Evolutionary conservation across 2,329 filamentous ascomycete genomes (phyloP), one percentile per base, ranked within the genome.

Genomic region (Elsinoe fawcettii): DNA sequence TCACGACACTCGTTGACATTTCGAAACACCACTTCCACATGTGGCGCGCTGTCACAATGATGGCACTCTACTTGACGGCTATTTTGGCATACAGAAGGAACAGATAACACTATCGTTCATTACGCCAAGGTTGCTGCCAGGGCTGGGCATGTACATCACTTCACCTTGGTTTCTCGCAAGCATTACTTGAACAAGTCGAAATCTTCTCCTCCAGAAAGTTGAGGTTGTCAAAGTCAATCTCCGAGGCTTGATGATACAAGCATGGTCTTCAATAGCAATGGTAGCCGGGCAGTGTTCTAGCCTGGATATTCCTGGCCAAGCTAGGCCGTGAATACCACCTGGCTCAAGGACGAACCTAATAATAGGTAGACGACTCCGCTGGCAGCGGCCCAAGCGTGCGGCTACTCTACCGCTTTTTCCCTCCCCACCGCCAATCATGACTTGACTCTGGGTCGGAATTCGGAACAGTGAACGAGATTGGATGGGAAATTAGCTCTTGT

Each of bases 61-160:
- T 46, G 41, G 41, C 23, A 46, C 41, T 12, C 9, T 23, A 46
- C n/a, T 46, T 11, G 22, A 27, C 41, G 11, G 41, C 41, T 46
- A 25, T 46, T 46, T 46, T 46, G 41, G 41, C 20, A 27, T 25
- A 22, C 18, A 37, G 20, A 46, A 20, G 9, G 41, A 46, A 46
- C 41, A 12, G 12, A 25, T 46, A 46, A 46, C 18, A 18, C 41
- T 46, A 46, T 46, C 23, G 41, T 46, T 23, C 41, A 36, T 39
- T 37, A 37, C 30, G 49, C 49, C 49, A 53, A 53, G 49, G n/a
- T 22, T 12, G 18, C 32, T 32, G 49, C 32, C 49, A 37, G 23
- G 27, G 49, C 49, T 53, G 49, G 49, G 49, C 49, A 22, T 53
- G 49, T 18, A 53, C 49, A 53, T 53, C 49, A 53, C 30, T 53